Evolutionary conservation across 2,329 filamentous ascomycete species (phyloP).

Genomic region (Amesomyces nigricolor): DNA sequence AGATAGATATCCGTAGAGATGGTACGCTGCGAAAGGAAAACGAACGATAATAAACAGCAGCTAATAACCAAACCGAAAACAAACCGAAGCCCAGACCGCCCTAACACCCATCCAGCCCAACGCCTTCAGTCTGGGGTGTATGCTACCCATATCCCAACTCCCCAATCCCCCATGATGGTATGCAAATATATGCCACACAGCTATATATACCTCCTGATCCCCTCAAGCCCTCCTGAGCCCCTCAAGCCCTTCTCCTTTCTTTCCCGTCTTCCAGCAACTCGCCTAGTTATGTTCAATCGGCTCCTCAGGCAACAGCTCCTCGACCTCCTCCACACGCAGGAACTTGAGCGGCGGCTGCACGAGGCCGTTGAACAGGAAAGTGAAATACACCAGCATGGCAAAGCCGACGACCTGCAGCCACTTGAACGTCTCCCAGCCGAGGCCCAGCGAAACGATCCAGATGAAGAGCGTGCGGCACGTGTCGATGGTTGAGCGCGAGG

Average conservation of each 20-base stretch:
- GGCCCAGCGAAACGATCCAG: conserved; percentile 87
- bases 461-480: conserved; percentile 97
- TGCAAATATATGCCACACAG: not conserved
- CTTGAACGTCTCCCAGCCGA: conserved; percentile 97
- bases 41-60: too few relatives aligned
- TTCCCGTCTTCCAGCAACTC: too few relatives aligned
- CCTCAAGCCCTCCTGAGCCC: too few relatives aligned
- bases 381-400: conserved; percentile 86
- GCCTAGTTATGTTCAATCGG: conserved; percentile 64
- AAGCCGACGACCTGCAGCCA: conserved; percentile 92
- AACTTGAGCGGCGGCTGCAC: conserved; percentile 73
- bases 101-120: not conserved
- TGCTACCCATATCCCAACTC: not conserved
- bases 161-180: not conserved
- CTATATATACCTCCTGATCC: not conserved
- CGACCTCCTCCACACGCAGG: conserved; percentile 53
- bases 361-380: conserved; percentile 92
- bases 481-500: conserved; percentile 91
- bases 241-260: too few relatives aligned
- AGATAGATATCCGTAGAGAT: too few relatives aligned
- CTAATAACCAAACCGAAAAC: not conserved
- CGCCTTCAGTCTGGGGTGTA: not conserved
- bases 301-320: conserved; percentile 71
- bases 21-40: too few relatives aligned
- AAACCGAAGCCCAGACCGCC: not conserved